Conservation (phyloP, 257 asterid genomes). For the Nicotiana otophora region DNA sequence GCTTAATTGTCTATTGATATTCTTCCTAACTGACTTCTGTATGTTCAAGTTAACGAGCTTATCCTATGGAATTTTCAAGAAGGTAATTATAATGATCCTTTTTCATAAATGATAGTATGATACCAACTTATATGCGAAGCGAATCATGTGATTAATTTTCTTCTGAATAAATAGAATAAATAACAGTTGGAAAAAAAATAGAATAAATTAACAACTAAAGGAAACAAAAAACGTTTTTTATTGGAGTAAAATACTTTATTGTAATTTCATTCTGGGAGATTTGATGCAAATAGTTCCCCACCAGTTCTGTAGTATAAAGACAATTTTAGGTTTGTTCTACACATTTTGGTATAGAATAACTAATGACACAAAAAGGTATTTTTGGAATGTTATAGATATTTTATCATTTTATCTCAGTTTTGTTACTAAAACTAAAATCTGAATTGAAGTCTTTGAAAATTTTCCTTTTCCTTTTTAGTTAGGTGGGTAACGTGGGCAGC, state of each 20-base stretch:
- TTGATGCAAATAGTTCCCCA: neutral
- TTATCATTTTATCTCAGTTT: no score
- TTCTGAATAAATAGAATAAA: neutral
- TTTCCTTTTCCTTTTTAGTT: neutral
- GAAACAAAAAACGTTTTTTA: neutral
- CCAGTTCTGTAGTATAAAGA: neutral
- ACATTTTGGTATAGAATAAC: neutral
- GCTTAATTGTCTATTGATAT: no score
- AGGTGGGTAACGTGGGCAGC: no score
- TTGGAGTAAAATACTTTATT: neutral
- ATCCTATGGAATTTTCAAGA: slow-evolving; percentile 7
- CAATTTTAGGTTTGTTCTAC: neutral
- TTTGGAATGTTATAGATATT: neutral
- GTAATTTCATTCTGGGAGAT: neutral
- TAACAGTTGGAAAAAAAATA: no score
- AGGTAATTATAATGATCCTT: no score
- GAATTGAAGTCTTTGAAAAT: neutral
- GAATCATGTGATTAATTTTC: neutral
- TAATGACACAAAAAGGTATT: neutral
- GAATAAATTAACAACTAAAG: neutral
- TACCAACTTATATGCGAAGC: no score
- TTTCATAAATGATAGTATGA: no score
- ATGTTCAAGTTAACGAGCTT: slow-evolving; percentile 15
- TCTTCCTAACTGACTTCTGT: no score
- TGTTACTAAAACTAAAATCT: no score